A percentile compares a stretch with the other conserved stretches of the same genome.
Conservation (phyloP, 768 basidiomycete genomes). For the Suillus hirtellus region DNA sequence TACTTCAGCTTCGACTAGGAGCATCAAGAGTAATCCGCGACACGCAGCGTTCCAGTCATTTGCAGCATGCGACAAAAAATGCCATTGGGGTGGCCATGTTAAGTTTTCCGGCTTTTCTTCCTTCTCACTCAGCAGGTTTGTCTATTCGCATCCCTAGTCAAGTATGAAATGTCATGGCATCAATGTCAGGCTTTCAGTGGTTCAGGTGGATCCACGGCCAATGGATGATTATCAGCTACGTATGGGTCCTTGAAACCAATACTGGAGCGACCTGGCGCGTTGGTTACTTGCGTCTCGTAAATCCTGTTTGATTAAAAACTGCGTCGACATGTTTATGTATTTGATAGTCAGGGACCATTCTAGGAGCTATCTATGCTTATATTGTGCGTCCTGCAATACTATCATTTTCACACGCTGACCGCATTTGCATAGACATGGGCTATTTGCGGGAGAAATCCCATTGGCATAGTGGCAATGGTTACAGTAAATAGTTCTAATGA, state of each 20-base stretch:
- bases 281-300: conserved; percentile 45
- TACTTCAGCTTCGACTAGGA: conserved; percentile 32
- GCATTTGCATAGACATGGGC: conserved; percentile 34
- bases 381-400: conserved; percentile 24
- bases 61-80: conserved; percentile 48
- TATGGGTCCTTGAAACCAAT: conserved; percentile 54
- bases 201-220: conserved; percentile 41
- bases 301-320: conserved; percentile 11
- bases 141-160: neutral
- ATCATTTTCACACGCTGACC: neutral
- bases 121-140: conserved; percentile 35
- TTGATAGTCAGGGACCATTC: conserved; percentile 33
- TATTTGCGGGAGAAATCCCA: conserved; percentile 42
- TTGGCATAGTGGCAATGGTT: conserved; percentile 40
- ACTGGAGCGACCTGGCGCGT: conserved; percentile 53
- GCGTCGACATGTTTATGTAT: neutral
- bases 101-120: conserved; percentile 44
- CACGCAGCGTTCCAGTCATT: conserved; percentile 41
- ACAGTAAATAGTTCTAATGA: conserved; percentile 31
- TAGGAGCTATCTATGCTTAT: conserved; percentile 36
- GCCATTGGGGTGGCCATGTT: conserved; percentile 44
- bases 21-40: conserved; percentile 33
- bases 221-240: conserved; percentile 52
- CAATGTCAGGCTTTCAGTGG: conserved; percentile 37
- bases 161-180: neutral